phyloP scores from a whole-genome alignment of 2,329 filamentous ascomycete genomes.

The Colletotrichum caudatum region DNA sequence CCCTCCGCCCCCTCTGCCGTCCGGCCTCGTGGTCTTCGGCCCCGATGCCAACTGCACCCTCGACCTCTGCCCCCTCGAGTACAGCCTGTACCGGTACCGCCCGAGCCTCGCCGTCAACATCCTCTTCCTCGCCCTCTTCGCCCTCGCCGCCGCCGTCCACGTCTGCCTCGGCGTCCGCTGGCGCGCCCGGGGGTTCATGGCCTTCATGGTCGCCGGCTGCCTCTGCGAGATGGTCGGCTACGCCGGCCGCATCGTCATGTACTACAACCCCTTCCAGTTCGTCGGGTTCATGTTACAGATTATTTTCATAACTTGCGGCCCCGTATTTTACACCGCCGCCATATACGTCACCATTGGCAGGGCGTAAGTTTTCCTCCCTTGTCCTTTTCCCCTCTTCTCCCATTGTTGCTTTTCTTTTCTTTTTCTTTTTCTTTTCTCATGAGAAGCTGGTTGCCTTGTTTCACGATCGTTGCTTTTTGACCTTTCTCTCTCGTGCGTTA shows the following conservation, averaged over 20 bases:
- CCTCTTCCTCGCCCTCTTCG: constrained; percentile 58
- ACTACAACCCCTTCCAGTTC: constrained; percentile 69
- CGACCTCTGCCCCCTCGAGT: constrained; percentile 58
- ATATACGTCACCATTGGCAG: constrained; percentile 73
- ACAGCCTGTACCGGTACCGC: constrained; percentile 61
- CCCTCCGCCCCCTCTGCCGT: constrained; percentile 30
- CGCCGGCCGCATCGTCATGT: constrained; percentile 67
- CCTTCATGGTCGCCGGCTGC: constrained; percentile 67
- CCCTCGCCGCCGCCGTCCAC: constrained; percentile 62
- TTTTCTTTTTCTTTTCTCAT: neutral
- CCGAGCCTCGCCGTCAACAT: constrained; percentile 58
- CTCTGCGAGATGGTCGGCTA: constrained; percentile 72
- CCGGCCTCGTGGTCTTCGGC: constrained; percentile 54
- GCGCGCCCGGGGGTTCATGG: constrained; percentile 62
- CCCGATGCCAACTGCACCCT: constrained; percentile 63
- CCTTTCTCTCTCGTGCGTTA: neutral
- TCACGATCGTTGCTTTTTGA: constrained; percentile 2
- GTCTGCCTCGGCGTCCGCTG: constrained; percentile 59
- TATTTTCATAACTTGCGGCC: constrained; percentile 66
- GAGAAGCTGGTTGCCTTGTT: neutral
- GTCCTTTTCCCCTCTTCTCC: neutral
- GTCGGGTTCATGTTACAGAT: constrained; percentile 75
- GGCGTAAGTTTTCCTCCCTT: constrained; percentile 46
- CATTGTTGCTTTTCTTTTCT: neutral
- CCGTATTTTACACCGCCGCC: constrained; percentile 67